Conservation (phyloP, 306 rosid genomes). For the Fragaria ananassa region DNA sequence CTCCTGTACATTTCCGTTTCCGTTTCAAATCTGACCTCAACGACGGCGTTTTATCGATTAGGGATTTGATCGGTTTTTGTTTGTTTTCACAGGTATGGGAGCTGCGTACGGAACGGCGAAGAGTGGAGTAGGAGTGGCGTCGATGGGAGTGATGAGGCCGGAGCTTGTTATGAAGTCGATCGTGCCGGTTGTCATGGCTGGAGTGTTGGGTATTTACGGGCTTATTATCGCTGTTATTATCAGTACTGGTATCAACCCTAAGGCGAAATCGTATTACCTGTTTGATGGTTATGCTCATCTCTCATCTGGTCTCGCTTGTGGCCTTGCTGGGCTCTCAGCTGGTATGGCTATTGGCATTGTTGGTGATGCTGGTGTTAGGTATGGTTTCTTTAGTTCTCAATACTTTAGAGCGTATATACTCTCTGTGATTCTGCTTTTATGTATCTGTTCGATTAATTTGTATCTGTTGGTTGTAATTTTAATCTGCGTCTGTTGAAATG, state of each 20-base stretch:
- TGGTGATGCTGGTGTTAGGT: constrained; percentile 66
- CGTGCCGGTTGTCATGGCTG: constrained; percentile 64
- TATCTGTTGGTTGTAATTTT: background rate
- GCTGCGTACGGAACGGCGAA: constrained; percentile 62
- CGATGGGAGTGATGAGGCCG: constrained; percentile 67
- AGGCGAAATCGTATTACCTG: constrained; percentile 59
- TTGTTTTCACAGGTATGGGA: constrained; percentile 47
- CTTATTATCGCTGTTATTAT: constrained; percentile 54
- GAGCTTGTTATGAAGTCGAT: constrained; percentile 66
- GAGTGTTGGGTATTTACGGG: constrained; percentile 60
- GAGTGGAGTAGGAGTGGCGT: constrained; percentile 63
- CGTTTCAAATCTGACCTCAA: background rate
- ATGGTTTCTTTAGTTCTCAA: background rate
- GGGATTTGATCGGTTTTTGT: constrained; percentile 1
- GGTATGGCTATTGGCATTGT: constrained; percentile 68
- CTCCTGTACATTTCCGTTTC: constrained; percentile 33
- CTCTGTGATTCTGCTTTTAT: background rate
- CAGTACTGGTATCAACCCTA: constrained; percentile 59
- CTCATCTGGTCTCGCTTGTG: constrained; percentile 59
- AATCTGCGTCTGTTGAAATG: background rate
- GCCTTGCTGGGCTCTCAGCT: constrained; percentile 61
- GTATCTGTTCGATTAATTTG: background rate
- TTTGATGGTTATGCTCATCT: constrained; percentile 63
- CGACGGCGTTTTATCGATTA: background rate
- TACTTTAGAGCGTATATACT: background rate